These are phyloP conservation scores for Kazachstania kunashirensis DNA, from an alignment of 805 yeast genomes.

Conservation along the genomic window DNA sequence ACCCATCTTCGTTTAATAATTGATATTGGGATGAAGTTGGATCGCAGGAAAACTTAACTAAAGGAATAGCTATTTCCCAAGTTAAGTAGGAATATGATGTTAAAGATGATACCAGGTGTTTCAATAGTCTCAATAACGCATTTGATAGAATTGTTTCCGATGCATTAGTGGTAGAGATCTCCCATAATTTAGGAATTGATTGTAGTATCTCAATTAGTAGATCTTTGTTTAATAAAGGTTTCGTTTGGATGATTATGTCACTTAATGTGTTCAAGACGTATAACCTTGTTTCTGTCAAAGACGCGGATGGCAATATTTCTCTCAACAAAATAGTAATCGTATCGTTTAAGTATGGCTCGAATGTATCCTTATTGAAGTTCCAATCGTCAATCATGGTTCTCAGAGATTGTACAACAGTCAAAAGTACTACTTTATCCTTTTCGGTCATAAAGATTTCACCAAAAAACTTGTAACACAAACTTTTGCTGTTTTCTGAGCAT, in stretches of 20 bases:
- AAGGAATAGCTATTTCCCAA: slow-evolving; percentile 51
- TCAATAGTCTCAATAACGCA: slow-evolving; percentile 45
- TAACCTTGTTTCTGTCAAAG: slow-evolving; percentile 66
- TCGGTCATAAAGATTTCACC: slow-evolving; percentile 38
- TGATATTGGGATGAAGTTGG: slow-evolving; percentile 44
- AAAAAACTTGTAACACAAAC: slow-evolving; percentile 50
- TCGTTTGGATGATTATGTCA: slow-evolving; percentile 51
- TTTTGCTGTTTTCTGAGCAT: slow-evolving; percentile 49
- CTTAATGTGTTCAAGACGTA: slow-evolving; percentile 60
- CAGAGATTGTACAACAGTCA: slow-evolving; percentile 65
- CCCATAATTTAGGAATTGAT: slow-evolving; percentile 74
- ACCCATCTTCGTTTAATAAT: slow-evolving; percentile 74
- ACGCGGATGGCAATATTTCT: slow-evolving; percentile 39
- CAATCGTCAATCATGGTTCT: slow-evolving; percentile 70
- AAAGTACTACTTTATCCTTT: slow-evolving; percentile 71
- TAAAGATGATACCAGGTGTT: slow-evolving; percentile 46
- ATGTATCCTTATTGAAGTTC: slow-evolving; percentile 64
- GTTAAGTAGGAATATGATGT: slow-evolving; percentile 43
- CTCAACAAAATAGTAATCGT: slow-evolving; percentile 41
- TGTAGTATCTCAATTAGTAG: slow-evolving; percentile 43
- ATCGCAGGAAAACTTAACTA: slow-evolving; percentile 54
- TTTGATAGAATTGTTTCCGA: slow-evolving; percentile 37
- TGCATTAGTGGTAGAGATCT: slow-evolving; percentile 34
- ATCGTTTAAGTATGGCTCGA: slow-evolving; percentile 53
- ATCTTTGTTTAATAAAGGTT: slow-evolving; percentile 47